Base-by-base conservation (phyloP, 371 early-diverging fungal genomes). In the Rhizopus arrhizus region DNA sequence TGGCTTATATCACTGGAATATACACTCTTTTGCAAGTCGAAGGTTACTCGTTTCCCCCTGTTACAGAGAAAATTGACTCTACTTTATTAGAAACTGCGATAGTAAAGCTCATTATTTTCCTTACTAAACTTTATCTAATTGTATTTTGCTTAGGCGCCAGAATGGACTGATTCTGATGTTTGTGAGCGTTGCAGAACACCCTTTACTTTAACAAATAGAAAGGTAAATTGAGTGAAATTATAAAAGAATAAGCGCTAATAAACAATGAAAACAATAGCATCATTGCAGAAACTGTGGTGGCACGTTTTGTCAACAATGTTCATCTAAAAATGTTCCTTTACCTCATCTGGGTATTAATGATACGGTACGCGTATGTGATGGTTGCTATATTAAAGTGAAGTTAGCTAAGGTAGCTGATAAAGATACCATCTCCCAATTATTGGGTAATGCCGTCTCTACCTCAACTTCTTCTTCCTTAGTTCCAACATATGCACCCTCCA, bases 241-340 rank as follows among this genome's bases (percentile, higher is more conserved):
- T 22, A 22, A 22, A 2, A 2, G 22, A 22, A 22, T 22, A 22
- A 22, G 22, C 22, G 22, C 22, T 22, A 22, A 51, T 34, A n/a
- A 36, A 51, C 36, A 32, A 58, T 3, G 5, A 43, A 11, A 12
- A 31, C 56, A 29, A 32, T 28, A 82, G 82, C 98, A 98, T 74
- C 98, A 98, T 69, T 98, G 98, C 64, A 87, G 98, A 63, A 92
- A 94, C 65, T 98, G 98, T 70, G 98, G 98, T 16, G 79, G 88
- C 36, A 94, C 94, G 1, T 97, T 91, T 59, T 96, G 97, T 78
- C 88, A 91, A 31, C 83, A 88, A 52, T 98, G 98, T 70, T 96
- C 96, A 12, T 88, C 91, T 46, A 94, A 94, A 69, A 87, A 68
- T 1, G 73, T 92, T 49, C 74, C 95, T 3, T 80, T 98, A 33